Evolutionary conservation across 163 green algal species (phyloP), one percentile per base, ranked within the genome.

Genomic region (Coccomyxa subellipsoidea): DNA sequence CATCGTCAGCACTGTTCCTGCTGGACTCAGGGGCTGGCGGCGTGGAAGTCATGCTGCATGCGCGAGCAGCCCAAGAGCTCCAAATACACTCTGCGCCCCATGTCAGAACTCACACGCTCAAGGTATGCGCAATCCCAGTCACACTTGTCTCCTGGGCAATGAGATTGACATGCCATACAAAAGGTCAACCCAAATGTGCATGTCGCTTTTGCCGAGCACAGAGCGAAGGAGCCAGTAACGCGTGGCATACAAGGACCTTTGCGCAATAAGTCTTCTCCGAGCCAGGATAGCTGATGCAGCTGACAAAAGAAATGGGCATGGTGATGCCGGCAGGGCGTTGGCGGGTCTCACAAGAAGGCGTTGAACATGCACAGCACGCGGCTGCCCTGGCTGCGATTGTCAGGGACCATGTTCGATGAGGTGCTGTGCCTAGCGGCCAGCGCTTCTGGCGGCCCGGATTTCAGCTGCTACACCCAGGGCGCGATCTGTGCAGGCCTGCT

Each of bases 1-100:
- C 47, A 59, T 59, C 23, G 47, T 29, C 39, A 75, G 84, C 78
- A 15, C 83, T 96, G 38, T 90, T 96, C 59, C 94, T 96, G 92
- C 54, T 96, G 35, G 93, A 96, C 83, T 90, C 82, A 23, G 93
- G 93, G 8, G 93, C 93, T 18, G 92, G 91, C 40, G 92, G 93
- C 9, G 84, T 88, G 0, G 92, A 95, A 77, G 80, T 92, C 31
- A 95, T 97, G 88, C 91, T 97, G 76, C 91, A 96, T 79, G 80
- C 77, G 0, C 80, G 92, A 0, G 89, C 89, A 12, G 84, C 90
- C 7, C 75, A 77, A 35, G 89, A 93, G 82, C 82, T 95, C 40
- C 40, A 69, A 37, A 80, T 95, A 32, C 39, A 81, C 6, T n/a
- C 70, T 27, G 18, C 29, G 32, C 69, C 29, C 53, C 77, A 75